Percentiles rank a stretch among this genome's conserved stretches.
Conservation (phyloP, 2,329 filamentous ascomycete species). For the Myriangium duriaei region DNA sequence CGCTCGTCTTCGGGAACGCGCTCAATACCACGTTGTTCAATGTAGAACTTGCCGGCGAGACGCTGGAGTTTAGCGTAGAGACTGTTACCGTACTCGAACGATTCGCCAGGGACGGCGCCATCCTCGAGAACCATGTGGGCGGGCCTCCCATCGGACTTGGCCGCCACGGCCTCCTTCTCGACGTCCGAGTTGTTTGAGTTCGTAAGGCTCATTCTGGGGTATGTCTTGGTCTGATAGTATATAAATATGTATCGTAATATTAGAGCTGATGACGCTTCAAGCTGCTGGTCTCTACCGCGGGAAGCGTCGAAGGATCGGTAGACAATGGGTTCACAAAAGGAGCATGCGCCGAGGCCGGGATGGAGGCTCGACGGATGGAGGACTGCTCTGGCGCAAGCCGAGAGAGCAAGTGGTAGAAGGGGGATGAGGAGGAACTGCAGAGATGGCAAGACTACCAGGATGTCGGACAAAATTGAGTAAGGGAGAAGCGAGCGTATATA, state of each 20-base stretch:
- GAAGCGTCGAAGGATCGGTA: constrained; percentile 9
- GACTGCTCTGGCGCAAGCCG: no score
- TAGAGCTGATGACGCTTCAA: background rate
- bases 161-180: constrained; percentile 5
- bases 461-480: no score
- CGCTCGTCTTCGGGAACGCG: constrained; percentile 59
- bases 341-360: background rate
- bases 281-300: constrained; percentile 2
- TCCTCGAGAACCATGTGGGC: constrained; percentile 21
- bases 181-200: constrained; percentile 5
- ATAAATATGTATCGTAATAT: background rate
- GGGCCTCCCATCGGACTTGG: constrained; percentile 15
- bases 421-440: no score
- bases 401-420: no score
- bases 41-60: constrained; percentile 50
- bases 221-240: background rate
- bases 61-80: constrained; percentile 48
- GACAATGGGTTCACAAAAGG: background rate
- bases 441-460: no score
- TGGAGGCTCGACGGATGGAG: background rate
- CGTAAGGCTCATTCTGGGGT: background rate
- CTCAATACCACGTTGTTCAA: constrained; percentile 67
- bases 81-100: constrained; percentile 44
- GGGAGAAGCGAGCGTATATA: no score
- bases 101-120: constrained; percentile 45